Base-by-base conservation (phyloP, 306 rosid species). In the Fagus sylvatica region DNA sequence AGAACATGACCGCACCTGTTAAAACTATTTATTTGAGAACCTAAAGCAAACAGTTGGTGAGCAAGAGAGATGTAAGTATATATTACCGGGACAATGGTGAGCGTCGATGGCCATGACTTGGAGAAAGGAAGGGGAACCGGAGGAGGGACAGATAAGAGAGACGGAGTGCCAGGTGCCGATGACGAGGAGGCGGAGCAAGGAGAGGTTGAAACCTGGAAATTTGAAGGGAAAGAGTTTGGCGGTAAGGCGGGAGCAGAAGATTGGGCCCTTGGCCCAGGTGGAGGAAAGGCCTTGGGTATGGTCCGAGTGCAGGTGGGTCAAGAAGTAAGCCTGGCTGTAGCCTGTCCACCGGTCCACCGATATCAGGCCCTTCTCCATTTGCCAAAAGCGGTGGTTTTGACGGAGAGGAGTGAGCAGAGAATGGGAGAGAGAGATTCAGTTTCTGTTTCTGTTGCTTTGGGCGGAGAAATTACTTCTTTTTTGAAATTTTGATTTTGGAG, bases 231-330 rank as follows among this genome's bases (percentile, higher is more conserved):
- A 56, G 74, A 88, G 91, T 60, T 83, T 89, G 82, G 97, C 92
- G 56, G 93, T 86, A 87, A 86, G 79, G 57, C 84, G 81, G 42
- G 93, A 89, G 78, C 92, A 89, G 89, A 79, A 89, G 78, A 91
- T 84, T 1, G 87, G 91, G 3, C 80, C 97, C 60, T 76, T 82
- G 37, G 92, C 70, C 97, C 97, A 89, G 0, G 83, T 8, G 16
- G 93, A 72, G 5, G 97, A 87, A 71, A 89, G 85, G 56, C 93
- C 97, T 0, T 74, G 2, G 79, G 93, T 88, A 83, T 91, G 97
- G 48, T 91, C 92, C n/a, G 96, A 82, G 81, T 91, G 91, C 11
- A 91, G 91, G 86, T 91, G 96, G 5, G 97, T 89, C 36, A 91
- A 86, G 84, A 91, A 91, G 78, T 91, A 91, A 1, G 61, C 86